phyloP scores from a whole-genome alignment of 75 land plant species.

The Pinus albicaulis region DNA sequence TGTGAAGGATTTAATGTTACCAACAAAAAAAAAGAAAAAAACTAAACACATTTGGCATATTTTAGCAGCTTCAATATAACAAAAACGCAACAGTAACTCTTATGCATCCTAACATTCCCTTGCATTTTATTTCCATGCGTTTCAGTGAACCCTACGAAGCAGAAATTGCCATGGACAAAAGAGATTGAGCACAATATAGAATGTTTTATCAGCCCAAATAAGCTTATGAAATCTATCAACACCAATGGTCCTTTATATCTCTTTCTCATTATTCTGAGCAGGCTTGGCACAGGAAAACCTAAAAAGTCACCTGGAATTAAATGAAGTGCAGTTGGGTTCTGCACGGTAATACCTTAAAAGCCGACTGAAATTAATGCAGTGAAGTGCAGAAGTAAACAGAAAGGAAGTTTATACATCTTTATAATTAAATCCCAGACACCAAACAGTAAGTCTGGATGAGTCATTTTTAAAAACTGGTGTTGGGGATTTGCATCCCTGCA shows the following conservation, averaged over 20 bases:
- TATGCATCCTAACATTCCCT: background rate
- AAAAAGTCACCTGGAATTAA: too few relatives aligned
- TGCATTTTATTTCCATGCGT: background rate
- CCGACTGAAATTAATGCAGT: too few relatives aligned
- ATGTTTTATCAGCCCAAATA: background rate
- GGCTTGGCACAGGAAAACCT: background rate
- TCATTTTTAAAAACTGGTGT: too few relatives aligned
- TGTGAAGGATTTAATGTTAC: background rate
- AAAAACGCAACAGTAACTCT: background rate
- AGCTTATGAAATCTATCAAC: background rate
- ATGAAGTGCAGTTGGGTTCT: too few relatives aligned
- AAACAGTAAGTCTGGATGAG: too few relatives aligned
- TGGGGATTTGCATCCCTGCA: too few relatives aligned
- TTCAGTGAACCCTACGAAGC: background rate
- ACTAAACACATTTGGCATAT: too few relatives aligned
- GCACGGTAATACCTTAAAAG: too few relatives aligned
- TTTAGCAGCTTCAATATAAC: background rate
- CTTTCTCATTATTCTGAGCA: background rate
- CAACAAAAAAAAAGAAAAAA: background rate
- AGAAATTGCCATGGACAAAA: background rate
- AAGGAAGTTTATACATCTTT: too few relatives aligned
- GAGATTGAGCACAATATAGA: background rate
- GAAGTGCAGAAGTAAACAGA: too few relatives aligned
- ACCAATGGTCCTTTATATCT: background rate
- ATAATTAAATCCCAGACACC: too few relatives aligned